Conservation (phyloP, 345 rosid species). For the Salix koriyanagi region DNA sequence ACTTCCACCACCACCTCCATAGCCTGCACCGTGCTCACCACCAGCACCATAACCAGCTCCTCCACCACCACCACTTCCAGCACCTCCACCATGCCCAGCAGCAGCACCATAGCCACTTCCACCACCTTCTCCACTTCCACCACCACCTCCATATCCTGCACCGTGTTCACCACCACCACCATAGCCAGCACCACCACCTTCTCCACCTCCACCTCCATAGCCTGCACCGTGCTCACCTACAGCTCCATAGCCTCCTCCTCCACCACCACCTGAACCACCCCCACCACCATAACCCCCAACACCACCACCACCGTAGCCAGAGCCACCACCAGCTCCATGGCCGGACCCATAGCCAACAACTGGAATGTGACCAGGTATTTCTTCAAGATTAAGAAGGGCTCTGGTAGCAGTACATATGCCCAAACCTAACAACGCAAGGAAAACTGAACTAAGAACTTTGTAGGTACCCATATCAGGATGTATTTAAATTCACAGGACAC, state of each 20-base stretch:
- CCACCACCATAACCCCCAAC: conserved; percentile 21
- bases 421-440: conserved; percentile 32
- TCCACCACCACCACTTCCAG: conserved; percentile 11
- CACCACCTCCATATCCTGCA: conserved; percentile 8
- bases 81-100: conserved; percentile 15
- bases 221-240: conserved; percentile 28
- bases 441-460: conserved; percentile 15
- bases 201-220: conserved; percentile 20
- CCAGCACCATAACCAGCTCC: conserved; percentile 19
- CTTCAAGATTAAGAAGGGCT: conserved; percentile 33
- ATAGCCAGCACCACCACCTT: conserved; percentile 20
- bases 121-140: conserved; percentile 18
- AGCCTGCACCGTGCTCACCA: conserved; percentile 18
- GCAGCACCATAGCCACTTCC: conserved; percentile 25
- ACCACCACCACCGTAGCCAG: conserved; percentile 9
- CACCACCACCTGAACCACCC: not conserved
- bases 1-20: conserved; percentile 8
- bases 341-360: conserved; percentile 13
- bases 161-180: not conserved
- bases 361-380: conserved; percentile 12
- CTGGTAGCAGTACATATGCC: conserved; percentile 39
- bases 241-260: conserved; percentile 16
- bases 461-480: conserved; percentile 24
- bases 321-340: conserved; percentile 17
- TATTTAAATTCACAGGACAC: not conserved